Percentiles rank a stretch among this genome's conserved stretches.
These are phyloP conservation scores for Mucor indicus DNA, from an alignment of 371 early-diverging fungal species.

Conservation along the genomic window DNA sequence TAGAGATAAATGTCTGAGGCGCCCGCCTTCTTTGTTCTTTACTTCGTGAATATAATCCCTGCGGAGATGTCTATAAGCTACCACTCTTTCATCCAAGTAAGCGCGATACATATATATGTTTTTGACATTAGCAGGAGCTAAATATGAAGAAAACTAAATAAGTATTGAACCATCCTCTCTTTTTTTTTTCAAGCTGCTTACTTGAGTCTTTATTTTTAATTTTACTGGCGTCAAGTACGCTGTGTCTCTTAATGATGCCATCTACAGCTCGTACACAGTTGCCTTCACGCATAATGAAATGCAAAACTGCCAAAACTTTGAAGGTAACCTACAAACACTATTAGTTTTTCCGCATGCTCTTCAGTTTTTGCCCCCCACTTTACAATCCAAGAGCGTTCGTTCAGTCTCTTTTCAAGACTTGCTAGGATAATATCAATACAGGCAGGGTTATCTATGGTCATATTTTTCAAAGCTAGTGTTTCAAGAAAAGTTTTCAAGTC, in stretches of 20 bases:
- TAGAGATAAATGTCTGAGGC: constrained; percentile 55
- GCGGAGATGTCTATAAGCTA: constrained; percentile 68
- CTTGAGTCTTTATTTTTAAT: constrained; percentile 64
- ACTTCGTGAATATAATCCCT: constrained; percentile 62
- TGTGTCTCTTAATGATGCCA: constrained; percentile 54
- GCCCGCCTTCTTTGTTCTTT: constrained; percentile 32
- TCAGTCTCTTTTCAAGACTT: constrained; percentile 54
- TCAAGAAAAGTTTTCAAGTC: constrained; percentile 15
- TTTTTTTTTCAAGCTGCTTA: constrained; percentile 11
- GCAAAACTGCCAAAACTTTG: constrained; percentile 81
- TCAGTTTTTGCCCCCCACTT: not conserved
- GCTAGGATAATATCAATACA: constrained; percentile 54
- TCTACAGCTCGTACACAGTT: constrained; percentile 68
- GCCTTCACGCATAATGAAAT: constrained; percentile 83
- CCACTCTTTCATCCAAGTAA: constrained; percentile 82
- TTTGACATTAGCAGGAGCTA: constrained; percentile 54
- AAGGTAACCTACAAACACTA: constrained; percentile 66
- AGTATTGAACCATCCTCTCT: not conserved
- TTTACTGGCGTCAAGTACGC: constrained; percentile 55
- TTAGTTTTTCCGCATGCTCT: too few species aligned
- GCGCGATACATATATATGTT: constrained; percentile 80
- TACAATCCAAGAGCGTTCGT: constrained; percentile 81
- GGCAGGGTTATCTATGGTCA: constrained; percentile 39
- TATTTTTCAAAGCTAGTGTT: constrained; percentile 41
- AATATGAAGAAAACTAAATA: not conserved